Conservation (phyloP, 345 rosid genomes). For the Rhizophora apiculata region DNA sequence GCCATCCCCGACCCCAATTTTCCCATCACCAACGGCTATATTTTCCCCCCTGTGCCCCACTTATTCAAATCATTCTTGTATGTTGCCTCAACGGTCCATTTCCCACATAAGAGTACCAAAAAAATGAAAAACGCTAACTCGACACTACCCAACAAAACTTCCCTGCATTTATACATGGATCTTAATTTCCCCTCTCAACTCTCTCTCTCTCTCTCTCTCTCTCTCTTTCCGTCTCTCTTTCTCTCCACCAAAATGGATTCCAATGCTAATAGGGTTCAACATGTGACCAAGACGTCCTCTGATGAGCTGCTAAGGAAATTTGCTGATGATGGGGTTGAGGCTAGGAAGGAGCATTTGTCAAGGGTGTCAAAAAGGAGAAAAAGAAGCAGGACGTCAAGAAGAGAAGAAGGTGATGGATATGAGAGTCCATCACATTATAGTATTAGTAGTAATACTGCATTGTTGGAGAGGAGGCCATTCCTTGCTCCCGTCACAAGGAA, state of each 20-base stretch:
- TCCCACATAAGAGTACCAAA: conserved; percentile 16
- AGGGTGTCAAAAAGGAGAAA: conserved; percentile 36
- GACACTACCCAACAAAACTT: conserved; percentile 17
- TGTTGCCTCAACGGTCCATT: conserved; percentile 60
- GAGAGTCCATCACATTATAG: conserved; percentile 18
- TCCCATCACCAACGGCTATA: conserved; percentile 44
- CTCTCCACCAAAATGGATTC: neutral
- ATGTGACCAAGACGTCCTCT: conserved; percentile 67
- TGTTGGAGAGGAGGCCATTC: conserved; percentile 62
- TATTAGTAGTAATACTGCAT: neutral
- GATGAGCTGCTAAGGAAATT: conserved; percentile 86
- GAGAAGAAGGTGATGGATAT: conserved; percentile 12
- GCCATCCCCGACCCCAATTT: too few species aligned
- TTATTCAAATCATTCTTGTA: conserved; percentile 26
- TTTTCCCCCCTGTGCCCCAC: conserved; percentile 4
- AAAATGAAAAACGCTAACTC: too few species aligned
- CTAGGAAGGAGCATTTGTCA: conserved; percentile 11
- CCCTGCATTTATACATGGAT: neutral
- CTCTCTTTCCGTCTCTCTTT: neutral
- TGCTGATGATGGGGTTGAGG: conserved; percentile 29
- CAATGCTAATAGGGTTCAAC: conserved; percentile 39
- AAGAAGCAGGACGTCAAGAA: conserved; percentile 14
- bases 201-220: conserved; percentile 11
- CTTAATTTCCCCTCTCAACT: neutral
- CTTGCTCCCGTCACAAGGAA: conserved; percentile 46